Percentiles rank a stretch among this genome's conserved stretches.
Conservation (phyloP, 805 yeast genomes). For the Komagataella phaffii region DNA sequence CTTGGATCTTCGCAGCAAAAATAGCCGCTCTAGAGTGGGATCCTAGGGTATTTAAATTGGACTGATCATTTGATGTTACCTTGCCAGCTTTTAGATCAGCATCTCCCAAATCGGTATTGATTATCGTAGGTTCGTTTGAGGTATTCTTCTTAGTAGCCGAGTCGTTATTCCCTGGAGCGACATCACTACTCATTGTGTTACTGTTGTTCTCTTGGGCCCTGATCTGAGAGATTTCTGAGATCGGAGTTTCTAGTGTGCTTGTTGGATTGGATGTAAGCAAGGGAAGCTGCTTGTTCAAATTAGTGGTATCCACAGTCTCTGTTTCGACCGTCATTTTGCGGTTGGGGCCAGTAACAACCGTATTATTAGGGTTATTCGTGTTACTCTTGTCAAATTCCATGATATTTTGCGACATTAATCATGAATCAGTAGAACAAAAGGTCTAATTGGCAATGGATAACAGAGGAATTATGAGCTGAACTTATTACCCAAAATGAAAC, state of each 20-base stretch:
- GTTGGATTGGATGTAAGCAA: neutral
- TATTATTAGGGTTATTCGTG: neutral
- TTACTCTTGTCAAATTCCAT: neutral
- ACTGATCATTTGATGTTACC: neutral
- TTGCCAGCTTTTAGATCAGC: neutral
- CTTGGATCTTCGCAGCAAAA: slow-evolving; percentile 89
- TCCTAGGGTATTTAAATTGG: neutral
- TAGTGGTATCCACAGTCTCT: slow-evolving; percentile 39
- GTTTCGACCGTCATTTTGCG: slow-evolving; percentile 40
- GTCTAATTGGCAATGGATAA: neutral
- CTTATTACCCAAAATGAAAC: neutral
- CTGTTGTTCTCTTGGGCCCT: slow-evolving; percentile 4
- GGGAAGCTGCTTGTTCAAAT: neutral
- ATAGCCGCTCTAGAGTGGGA: slow-evolving; percentile 73
- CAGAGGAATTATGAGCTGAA: neutral
- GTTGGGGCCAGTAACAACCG: neutral
- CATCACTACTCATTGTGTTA: slow-evolving; percentile 13
- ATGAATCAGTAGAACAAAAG: neutral
- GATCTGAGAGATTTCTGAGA: slow-evolving; percentile 1
- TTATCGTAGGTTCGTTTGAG: neutral
- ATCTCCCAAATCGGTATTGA: neutral
- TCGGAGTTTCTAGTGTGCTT: neutral
- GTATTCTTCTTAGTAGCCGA: neutral
- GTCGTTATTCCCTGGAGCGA: neutral
- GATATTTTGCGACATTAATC: neutral